These are phyloP conservation scores for Petrea volubilis DNA, from an alignment of 257 asterid genomes.

Conservation along the genomic window DNA sequence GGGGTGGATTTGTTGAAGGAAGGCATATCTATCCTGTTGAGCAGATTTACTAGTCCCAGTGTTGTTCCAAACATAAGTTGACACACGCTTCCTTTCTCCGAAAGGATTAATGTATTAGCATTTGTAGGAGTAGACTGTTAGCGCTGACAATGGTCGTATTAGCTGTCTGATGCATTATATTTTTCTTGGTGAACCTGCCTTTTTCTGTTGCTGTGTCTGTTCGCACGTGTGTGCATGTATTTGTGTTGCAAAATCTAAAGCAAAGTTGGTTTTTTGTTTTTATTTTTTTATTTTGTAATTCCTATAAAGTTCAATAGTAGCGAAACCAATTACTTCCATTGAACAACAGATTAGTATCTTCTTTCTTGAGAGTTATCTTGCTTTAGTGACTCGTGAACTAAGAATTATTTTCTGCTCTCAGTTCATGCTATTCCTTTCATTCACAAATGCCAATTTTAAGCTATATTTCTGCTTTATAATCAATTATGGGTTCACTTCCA, in stretches of 20 bases:
- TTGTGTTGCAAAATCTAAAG: slow-evolving; percentile 15
- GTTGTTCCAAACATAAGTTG: slow-evolving; percentile 13
- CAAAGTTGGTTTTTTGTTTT: slow-evolving; percentile 21
- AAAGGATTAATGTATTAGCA: slow-evolving; percentile 25
- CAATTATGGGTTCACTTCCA: background rate
- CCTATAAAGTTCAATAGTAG: background rate
- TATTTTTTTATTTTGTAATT: slow-evolving; percentile 18
- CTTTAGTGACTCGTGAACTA: background rate
- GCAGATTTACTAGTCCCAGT: slow-evolving; percentile 23
- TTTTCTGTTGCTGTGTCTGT: too few relatives aligned
- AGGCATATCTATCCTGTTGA: slow-evolving; percentile 30
- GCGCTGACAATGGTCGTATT: slow-evolving; percentile 13
- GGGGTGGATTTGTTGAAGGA: slow-evolving; percentile 45
- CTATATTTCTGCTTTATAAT: background rate
- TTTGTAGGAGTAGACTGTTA: slow-evolving; percentile 20
- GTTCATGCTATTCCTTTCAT: slow-evolving; percentile 1
- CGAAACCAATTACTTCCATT: background rate
- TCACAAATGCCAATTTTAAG: background rate
- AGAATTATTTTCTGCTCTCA: slow-evolving; percentile 6
- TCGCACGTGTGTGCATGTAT: background rate
- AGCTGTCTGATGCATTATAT: slow-evolving; percentile 16
- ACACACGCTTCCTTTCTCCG: slow-evolving; percentile 7
- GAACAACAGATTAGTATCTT: slow-evolving; percentile 1
- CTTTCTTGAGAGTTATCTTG: slow-evolving; percentile 12
- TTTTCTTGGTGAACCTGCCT: slow-evolving; percentile 21